Evolutionary conservation across 2,329 filamentous ascomycete species (phyloP).

Genomic region (Diaporthe capsici): DNA sequence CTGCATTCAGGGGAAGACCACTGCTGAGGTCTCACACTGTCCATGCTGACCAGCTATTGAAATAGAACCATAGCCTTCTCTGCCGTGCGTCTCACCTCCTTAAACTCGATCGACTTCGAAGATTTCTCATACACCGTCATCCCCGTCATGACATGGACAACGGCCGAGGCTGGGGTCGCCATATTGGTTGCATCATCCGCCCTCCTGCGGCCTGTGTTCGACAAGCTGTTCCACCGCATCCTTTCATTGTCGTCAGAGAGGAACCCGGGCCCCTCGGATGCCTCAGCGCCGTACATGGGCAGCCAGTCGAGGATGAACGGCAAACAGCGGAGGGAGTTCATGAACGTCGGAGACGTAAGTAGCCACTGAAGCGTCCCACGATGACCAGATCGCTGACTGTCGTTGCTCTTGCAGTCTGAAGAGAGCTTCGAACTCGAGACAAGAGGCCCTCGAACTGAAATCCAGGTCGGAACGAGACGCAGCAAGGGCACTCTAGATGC

Average conservation of each 20-base stretch:
- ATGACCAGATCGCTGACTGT: not conserved
- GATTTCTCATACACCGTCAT: slow-evolving; percentile 47
- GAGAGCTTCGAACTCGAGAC: slow-evolving; percentile 41
- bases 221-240: slow-evolving; percentile 44
- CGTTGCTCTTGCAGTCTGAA: slow-evolving; percentile 33
- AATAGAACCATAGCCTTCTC: slow-evolving; percentile 51
- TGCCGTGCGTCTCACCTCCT: slow-evolving; percentile 44
- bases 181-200: slow-evolving; percentile 47
- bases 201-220: slow-evolving; percentile 46
- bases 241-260: slow-evolving; percentile 37
- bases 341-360: slow-evolving; percentile 39
- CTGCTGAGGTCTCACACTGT: not conserved
- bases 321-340: slow-evolving; percentile 38
- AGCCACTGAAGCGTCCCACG: not conserved
- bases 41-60: not conserved
- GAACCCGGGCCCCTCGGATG: not conserved
- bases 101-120: slow-evolving; percentile 44
- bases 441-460: slow-evolving; percentile 30
- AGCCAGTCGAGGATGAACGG: slow-evolving; percentile 31
- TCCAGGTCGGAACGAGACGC: slow-evolving; percentile 25
- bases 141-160: slow-evolving; percentile 46
- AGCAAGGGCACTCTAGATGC: slow-evolving; percentile 16
- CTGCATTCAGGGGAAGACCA: not conserved
- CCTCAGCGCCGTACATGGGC: not conserved
- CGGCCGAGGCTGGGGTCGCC: slow-evolving; percentile 46